Base-by-base conservation (phyloP, 805 yeast species). In the Hanseniaspora hatyaiensis region DNA sequence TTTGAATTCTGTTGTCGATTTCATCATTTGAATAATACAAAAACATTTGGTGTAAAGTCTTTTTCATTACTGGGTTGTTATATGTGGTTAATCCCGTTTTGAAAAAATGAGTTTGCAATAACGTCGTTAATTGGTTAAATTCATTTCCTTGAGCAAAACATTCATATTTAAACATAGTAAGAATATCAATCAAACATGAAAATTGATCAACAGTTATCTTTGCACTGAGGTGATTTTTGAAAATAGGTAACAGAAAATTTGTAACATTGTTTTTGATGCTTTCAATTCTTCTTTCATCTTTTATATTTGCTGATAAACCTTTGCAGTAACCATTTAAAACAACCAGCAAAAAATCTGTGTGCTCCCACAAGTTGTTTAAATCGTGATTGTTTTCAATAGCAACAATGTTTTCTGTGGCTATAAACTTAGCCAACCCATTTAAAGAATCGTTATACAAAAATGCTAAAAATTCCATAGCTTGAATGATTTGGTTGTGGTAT, bases 391-490 rank as follows among this genome's bases (percentile, higher is more conserved):
- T 59, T 60, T 54, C 51, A 3, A 63, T 51, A 8, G 55, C 54
- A 3, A 59, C 55, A n/a, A 57, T 47, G 11, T 56, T 52, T 5
- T 34, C 43, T 1, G 64, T 65, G 9, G 59, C 41, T 8, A 61
- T 40, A 6, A 61, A 54, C 24, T 53, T 34, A 3, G 38, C 39
- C 1, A 40, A 43, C 2, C 34, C 48, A 12, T 34, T 40, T 15
- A 61, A 51, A 8, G 53, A 39, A 1, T 53, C 28, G 19, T 58
- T 56, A 50, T 57, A 62, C 38, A 54, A 54, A 4, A 61, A 59
- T 26, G 54, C 54, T 23, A 63, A 51, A 50, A 63, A 63, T 50
- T 62, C 64, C 13, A 63, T 57, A 1, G 65, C 65, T 49, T 61
- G 65, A 22, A 52, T 53, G 5, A 56, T 40, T 41, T 51, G 53